A percentile compares a stretch with the other conserved stretches of the same genome.
These are phyloP conservation scores for Apiosordaria backusii DNA, from an alignment of 495 filamentous ascomycete species.

Conservation along the genomic window DNA sequence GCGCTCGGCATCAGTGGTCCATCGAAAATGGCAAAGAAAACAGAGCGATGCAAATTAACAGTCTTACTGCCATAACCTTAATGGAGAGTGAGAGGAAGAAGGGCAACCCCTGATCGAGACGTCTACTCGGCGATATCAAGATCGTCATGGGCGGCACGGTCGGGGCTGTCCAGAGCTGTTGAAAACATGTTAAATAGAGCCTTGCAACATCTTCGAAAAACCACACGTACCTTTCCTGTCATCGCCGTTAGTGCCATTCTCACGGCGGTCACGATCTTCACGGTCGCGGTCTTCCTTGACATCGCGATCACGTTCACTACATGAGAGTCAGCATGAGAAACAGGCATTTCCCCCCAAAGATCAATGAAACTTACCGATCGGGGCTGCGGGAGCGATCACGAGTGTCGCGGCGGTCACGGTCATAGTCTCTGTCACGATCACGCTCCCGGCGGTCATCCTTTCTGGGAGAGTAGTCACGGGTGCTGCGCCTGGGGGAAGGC, in stretches of 20 bases:
- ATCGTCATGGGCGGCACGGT: conserved; percentile 83
- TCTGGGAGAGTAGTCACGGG: conserved; percentile 82
- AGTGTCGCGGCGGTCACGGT: conserved; percentile 67
- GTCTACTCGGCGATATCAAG: conserved; percentile 87
- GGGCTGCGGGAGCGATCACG: conserved; percentile 73
- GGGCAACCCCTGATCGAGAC: background rate
- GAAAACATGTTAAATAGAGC: conserved; percentile 22
- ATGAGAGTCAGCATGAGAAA: conserved; percentile 9
- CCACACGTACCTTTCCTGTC: conserved; percentile 77
- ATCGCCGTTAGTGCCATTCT: conserved; percentile 70
- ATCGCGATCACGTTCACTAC: conserved; percentile 53
- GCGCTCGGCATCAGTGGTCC: conserved; percentile 33
- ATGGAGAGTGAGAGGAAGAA: background rate
- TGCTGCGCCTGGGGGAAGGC: conserved; percentile 73
- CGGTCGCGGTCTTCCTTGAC: conserved; percentile 53
- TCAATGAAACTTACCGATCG: conserved; percentile 55
- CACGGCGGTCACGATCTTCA: conserved; percentile 58
- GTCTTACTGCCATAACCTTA: conserved; percentile 28
- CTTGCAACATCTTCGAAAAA: background rate
- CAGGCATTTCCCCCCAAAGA: background rate
- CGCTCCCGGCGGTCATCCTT: conserved; percentile 87
- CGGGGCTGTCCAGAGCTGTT: conserved; percentile 64
- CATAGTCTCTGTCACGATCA: conserved; percentile 72
- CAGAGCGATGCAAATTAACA: conserved; percentile 18
- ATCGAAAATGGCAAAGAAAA: conserved; percentile 12